These are phyloP conservation scores for Xylaria palmicola DNA, from an alignment of 495 filamentous ascomycete species.

Conservation along the genomic window DNA sequence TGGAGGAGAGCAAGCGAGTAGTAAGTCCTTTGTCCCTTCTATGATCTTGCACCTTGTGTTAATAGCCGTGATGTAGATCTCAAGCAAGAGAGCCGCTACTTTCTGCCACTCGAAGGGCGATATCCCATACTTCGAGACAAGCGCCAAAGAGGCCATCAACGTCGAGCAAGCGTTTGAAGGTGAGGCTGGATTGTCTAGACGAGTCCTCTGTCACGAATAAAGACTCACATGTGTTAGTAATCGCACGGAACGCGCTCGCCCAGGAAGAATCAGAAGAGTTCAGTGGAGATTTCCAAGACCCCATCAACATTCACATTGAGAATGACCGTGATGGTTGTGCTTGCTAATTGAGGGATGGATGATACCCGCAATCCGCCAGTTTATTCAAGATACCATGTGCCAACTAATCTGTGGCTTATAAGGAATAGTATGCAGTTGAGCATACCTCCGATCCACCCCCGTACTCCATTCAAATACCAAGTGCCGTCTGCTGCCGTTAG, in stretches of 20 bases:
- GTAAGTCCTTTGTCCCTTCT: constrained; percentile 38
- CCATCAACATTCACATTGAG: constrained; percentile 94
- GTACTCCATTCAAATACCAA: neutral
- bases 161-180: constrained; percentile 99
- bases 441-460: neutral
- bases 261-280: constrained; percentile 96
- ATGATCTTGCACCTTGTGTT: neutral
- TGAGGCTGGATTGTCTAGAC: constrained; percentile 35
- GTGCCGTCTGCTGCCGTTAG: neutral
- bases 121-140: constrained; percentile 98
- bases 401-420: neutral
- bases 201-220: neutral
- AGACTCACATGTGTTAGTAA: constrained; percentile 57
- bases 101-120: constrained; percentile 97
- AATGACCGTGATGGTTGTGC: constrained; percentile 88
- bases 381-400: neutral
- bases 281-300: constrained; percentile 91
- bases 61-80: constrained; percentile 56
- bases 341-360: constrained; percentile 56
- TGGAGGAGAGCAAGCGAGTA: constrained; percentile 95
- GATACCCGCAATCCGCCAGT: neutral
- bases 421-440: neutral
- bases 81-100: constrained; percentile 89
- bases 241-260: constrained; percentile 89
- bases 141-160: constrained; percentile 97